These are phyloP conservation scores for Chlorella sp. DNA, from an alignment of 139 green algal species.

Conservation along the genomic window DNA sequence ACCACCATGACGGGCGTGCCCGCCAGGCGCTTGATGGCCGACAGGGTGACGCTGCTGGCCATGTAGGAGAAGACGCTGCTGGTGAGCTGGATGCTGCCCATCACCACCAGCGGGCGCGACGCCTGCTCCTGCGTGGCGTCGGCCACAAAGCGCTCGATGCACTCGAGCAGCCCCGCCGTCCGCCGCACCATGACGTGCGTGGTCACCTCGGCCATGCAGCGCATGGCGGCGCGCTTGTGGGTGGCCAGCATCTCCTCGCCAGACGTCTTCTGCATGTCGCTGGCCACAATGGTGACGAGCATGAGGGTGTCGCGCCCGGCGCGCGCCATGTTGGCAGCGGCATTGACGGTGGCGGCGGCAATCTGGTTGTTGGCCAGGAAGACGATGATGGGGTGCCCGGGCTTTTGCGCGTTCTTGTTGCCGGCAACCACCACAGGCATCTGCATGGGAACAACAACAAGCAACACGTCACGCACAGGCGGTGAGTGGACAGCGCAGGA, in stretches of 20 bases:
- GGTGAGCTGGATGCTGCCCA: slow-evolving; percentile 31
- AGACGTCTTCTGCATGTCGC: slow-evolving; percentile 1
- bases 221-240: not conserved
- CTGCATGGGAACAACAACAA: no score
- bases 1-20: slow-evolving; percentile 27
- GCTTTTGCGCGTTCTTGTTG: not conserved
- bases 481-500: no score
- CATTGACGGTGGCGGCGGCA: not conserved
- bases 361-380: slow-evolving; percentile 15
- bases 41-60: slow-evolving; percentile 18
- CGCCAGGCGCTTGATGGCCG: slow-evolving; percentile 13
- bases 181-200: slow-evolving; percentile 12
- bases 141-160: slow-evolving; percentile 20
- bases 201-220: slow-evolving; percentile 6
- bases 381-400: slow-evolving; percentile 11
- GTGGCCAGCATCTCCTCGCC: slow-evolving; percentile 10
- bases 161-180: slow-evolving; percentile 24
- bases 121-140: not conserved
- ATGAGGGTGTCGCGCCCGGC: slow-evolving; percentile 11
- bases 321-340: slow-evolving; percentile 5
- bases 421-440: slow-evolving; percentile 1
- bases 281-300: slow-evolving; percentile 21
- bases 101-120: slow-evolving; percentile 19
- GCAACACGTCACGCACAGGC: no score
- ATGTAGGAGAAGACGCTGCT: slow-evolving; percentile 14